These are phyloP conservation scores for Dictyophora rubrovolvata DNA, from an alignment of 768 basidiomycete genomes.

Conservation along the genomic window DNA sequence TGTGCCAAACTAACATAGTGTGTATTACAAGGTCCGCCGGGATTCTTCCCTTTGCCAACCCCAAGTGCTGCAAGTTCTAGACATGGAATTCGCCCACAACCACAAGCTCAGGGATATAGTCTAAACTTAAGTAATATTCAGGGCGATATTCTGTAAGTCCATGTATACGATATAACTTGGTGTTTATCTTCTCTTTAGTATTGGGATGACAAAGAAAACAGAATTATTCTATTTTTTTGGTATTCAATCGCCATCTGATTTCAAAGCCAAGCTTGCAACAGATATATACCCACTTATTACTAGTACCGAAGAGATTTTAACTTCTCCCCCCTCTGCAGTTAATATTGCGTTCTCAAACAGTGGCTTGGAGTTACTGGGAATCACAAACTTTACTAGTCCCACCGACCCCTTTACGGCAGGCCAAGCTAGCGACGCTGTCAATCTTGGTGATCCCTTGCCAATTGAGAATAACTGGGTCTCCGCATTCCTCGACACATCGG, in stretches of 20 bases:
- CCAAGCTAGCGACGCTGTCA: slow-evolving; percentile 28
- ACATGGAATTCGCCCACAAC: neutral
- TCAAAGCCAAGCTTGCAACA: slow-evolving; percentile 30
- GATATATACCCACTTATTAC: slow-evolving; percentile 36
- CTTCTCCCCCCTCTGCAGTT: slow-evolving; percentile 29
- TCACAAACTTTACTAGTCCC: slow-evolving; percentile 26
- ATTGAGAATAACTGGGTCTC: slow-evolving; percentile 34
- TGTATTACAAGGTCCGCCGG: neutral
- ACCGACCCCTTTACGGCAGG: slow-evolving; percentile 31
- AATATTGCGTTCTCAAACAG: slow-evolving; percentile 46
- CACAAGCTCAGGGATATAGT: neutral
- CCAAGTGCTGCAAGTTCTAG: neutral
- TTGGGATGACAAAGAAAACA: slow-evolving; percentile 46
- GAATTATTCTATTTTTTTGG: slow-evolving; percentile 44
- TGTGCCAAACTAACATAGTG: neutral
- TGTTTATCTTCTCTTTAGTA: slow-evolving; percentile 21
- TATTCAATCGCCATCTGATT: slow-evolving; percentile 32
- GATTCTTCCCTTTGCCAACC: neutral
- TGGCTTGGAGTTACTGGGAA: slow-evolving; percentile 30
- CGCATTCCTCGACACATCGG: slow-evolving; percentile 29
- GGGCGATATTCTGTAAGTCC: slow-evolving; percentile 10
- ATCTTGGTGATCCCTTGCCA: slow-evolving; percentile 28
- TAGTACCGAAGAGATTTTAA: slow-evolving; percentile 31
- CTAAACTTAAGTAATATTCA: slow-evolving; percentile 7
- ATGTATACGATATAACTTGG: slow-evolving; percentile 3